Evolutionary conservation across 345 rosid species (phyloP).

Genomic region (Eutrema heterophyllum): DNA sequence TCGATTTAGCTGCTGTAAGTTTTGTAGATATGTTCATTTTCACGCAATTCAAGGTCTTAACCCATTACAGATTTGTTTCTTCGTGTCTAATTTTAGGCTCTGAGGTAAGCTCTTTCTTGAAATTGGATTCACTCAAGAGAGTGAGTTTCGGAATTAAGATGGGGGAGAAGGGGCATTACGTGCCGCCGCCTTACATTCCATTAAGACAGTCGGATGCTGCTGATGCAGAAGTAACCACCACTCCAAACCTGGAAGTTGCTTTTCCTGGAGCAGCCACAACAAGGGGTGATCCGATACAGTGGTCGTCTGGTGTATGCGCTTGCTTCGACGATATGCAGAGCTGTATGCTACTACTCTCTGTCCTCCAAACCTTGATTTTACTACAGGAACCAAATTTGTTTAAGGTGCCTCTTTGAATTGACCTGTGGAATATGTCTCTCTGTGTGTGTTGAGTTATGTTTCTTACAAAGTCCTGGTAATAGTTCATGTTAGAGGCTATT

Average conservation of each 20-base stretch:
- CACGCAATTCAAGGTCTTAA: not conserved
- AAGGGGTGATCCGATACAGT: constrained; percentile 35
- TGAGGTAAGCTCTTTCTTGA: not conserved
- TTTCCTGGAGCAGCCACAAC: constrained; percentile 3
- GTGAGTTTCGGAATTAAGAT: constrained; percentile 29
- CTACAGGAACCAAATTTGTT: constrained; percentile 33
- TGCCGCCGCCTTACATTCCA: constrained; percentile 80
- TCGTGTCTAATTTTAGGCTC: not conserved
- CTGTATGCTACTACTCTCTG: constrained; percentile 93
- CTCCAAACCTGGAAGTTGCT: constrained; percentile 26
- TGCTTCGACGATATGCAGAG: constrained; percentile 96
- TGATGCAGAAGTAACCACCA: constrained; percentile 30
- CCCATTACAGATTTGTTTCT: not conserved
- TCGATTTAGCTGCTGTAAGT: not conserved
- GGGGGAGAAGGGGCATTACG: constrained; percentile 53
- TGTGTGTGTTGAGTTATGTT: not conserved
- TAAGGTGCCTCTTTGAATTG: constrained; percentile 55
- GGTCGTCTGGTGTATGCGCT: constrained; percentile 99
- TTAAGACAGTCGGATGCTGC: constrained; percentile 55
- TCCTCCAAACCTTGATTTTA: constrained; percentile 57
- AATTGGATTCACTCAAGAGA: constrained; percentile 4
- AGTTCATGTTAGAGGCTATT: not conserved
- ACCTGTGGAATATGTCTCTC: not conserved
- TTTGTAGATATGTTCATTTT: not conserved
- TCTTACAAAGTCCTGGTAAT: not conserved